A percentile compares a stretch with the other conserved stretches of the same genome.
Conservation (phyloP, 148 eudicot genomes). For the Arctostaphylos glauca region DNA sequence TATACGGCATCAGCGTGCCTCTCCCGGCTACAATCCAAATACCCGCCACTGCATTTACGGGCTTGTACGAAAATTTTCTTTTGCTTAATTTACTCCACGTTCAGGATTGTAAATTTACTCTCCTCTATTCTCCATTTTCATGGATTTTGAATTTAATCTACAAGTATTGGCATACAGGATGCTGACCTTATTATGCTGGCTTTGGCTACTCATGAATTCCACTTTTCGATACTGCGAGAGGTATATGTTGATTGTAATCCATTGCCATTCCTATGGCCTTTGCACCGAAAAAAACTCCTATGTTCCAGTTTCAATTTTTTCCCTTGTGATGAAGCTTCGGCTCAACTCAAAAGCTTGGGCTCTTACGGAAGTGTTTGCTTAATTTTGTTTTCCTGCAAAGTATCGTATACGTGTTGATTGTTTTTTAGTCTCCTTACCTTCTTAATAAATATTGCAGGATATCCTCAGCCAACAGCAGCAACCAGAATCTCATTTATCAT, state of each 20-base stretch:
- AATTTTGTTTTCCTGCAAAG: too few relatives aligned
- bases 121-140: neutral
- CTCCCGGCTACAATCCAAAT: conserved; percentile 34
- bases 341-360: too few relatives aligned
- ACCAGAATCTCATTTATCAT: neutral
- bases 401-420: too few relatives aligned
- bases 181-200: conserved; percentile 53
- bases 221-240: conserved; percentile 50
- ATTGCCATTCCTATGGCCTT: neutral
- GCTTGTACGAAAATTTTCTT: conserved; percentile 21
- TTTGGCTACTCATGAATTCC: conserved; percentile 42
- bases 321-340: too few relatives aligned
- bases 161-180: conserved; percentile 31
- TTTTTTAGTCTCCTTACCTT: neutral
- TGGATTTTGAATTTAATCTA: neutral
- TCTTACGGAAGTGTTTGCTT: too few relatives aligned
- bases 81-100: neutral
- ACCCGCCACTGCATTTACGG: conserved; percentile 50
- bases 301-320: neutral
- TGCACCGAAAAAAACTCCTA: neutral
- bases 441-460: neutral
- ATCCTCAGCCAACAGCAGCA: neutral
- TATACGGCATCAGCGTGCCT: conserved; percentile 35
- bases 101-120: neutral
- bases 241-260: neutral